Evolutionary conservation across 1,139 yeast species (phyloP).

Genomic region (Hyphopichia khmerensis): DNA sequence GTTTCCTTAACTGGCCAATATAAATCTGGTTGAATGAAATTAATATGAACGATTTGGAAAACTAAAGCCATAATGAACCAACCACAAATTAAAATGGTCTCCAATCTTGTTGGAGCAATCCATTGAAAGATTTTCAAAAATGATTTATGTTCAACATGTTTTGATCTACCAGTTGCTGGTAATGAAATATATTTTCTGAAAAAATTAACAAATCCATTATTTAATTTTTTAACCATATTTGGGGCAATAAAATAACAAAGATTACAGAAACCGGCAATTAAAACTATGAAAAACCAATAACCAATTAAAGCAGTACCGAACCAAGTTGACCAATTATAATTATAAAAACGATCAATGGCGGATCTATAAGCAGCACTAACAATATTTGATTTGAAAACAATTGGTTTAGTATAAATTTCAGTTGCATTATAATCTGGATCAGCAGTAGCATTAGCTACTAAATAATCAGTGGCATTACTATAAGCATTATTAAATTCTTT

Average conservation of each 20-base stretch:
- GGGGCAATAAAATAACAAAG: constrained; percentile 36
- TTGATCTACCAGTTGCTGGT: constrained; percentile 46
- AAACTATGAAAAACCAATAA: constrained; percentile 44
- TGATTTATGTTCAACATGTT: constrained; percentile 40
- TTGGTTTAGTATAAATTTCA: constrained; percentile 31
- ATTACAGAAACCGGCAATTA: constrained; percentile 44
- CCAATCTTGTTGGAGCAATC: constrained; percentile 65
- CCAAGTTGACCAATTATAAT: constrained; percentile 44
- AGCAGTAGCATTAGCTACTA: constrained; percentile 23
- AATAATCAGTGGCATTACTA: constrained; percentile 35
- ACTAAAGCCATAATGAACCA: constrained; percentile 52
- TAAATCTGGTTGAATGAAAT: constrained; percentile 33
- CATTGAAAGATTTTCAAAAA: constrained; percentile 29
- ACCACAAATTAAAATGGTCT: constrained; percentile 47
- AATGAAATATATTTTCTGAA: constrained; percentile 44
- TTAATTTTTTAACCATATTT: constrained; percentile 25
- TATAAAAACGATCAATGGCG: constrained; percentile 37
- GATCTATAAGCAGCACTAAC: constrained; percentile 35
- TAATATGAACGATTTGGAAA: constrained; percentile 41
- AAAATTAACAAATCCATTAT: constrained; percentile 31
- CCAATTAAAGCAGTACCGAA: constrained; percentile 50
- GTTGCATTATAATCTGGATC: constrained; percentile 27
- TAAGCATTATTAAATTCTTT: constrained; percentile 29
- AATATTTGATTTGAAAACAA: constrained; percentile 17
- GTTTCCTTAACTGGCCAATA: constrained; percentile 25